Conservation (phyloP, 345 rosid genomes). For the Gossypium australe region DNA sequence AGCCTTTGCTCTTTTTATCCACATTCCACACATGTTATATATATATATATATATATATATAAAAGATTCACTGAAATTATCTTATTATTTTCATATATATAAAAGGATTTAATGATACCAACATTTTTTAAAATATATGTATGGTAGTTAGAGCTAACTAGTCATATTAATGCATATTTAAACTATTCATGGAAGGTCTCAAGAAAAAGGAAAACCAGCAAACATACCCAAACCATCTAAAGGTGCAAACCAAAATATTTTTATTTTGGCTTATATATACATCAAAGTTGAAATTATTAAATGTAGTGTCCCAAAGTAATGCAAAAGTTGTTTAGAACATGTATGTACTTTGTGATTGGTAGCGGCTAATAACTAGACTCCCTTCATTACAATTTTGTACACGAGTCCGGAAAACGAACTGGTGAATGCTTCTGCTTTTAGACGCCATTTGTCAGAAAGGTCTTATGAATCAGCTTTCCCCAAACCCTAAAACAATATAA, state of each 20-base stretch:
- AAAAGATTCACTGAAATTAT: background rate
- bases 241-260: background rate
- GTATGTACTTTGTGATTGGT: background rate
- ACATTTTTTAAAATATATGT: background rate
- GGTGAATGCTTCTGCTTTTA: too few species aligned
- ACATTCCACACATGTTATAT: background rate
- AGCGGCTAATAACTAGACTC: background rate
- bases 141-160: background rate
- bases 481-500: conserved; percentile 18
- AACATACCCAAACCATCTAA: background rate
- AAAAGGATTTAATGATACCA: too few species aligned
- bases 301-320: background rate
- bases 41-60: background rate
- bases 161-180: background rate
- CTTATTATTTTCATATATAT: too few species aligned
- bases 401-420: too few species aligned
- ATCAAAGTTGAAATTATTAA: background rate
- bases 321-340: background rate
- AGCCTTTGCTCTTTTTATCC: background rate
- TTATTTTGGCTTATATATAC: background rate
- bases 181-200: background rate
- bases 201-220: background rate
- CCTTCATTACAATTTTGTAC: background rate
- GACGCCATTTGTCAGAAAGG: too few species aligned
- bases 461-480: background rate